Base-by-base conservation (phyloP, 495 filamentous ascomycete genomes). In the Xylaria palmicola region DNA sequence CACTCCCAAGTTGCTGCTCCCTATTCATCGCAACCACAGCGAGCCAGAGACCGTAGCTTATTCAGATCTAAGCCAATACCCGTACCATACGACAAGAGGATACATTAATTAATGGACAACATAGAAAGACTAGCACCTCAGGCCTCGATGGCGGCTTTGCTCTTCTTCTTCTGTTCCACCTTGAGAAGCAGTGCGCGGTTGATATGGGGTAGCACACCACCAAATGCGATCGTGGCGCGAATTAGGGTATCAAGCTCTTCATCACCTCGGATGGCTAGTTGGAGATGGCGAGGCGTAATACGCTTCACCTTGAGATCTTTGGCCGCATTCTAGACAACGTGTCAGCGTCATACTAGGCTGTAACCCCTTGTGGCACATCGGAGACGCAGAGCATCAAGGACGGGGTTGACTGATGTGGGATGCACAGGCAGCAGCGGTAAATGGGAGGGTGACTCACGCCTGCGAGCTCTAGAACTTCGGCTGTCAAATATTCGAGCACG, bases 251-350 rank as follows among this genome's bases (percentile, higher is more conserved):
- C 94, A 65, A 98, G 83, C 79, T 98, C 94, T 80, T 98, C 94
- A 75, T 98, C 94, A 71, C 94, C 94, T 67, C 94, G 92, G 76
- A 98, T 98, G 66, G 94, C 94, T 47, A 98, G 90, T 77, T 98
- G 94, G 65, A 98, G 80, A 76, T 98, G 94, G 72, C 94, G 94
- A 30, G 94, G 94, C 3, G 94, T 98, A 79, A 98, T 98, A 78
- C 94, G 94, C 89, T 98, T 98, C 79, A 98, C 94, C 78, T 98
- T 98, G 68, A 98, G 88, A 76, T 98, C 94, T 82, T 98, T 98
- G 74, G 94, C 94, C 34, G 94, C 94, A 73, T 98, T 98, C 83
- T 86, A 65, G 44, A 47, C 45, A 65, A 50, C 44, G 32, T 27
- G 32, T 67, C 64, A 62, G 68, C 59, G 34, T 52, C 17, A 39